Base-by-base conservation (phyloP, 345 rosid genomes). In the Erodium maritimum region DNA sequence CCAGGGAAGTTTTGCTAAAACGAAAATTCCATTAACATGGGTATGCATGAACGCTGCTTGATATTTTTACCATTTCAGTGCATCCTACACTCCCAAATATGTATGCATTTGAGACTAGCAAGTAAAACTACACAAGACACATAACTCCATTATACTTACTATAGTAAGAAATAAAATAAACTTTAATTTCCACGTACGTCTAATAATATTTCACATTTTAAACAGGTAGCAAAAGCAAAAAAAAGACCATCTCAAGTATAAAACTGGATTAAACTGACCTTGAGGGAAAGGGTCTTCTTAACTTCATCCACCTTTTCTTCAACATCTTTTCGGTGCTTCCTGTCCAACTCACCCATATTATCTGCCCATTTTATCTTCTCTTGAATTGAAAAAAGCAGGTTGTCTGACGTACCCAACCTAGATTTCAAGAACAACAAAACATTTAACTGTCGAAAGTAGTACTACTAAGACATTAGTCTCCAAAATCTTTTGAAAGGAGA, bases 311-410 rank as follows among this genome's bases (percentile, higher is more conserved):
- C 78, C 67, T 61, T 71, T 62, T 86, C 95, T 62, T 87, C 90
- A 6, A 84, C 79, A 54, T 90, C 99, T 80, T 87, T 90, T 18
- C 68, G 71, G 33, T 87, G 95, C 72, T 80, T 85, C 77, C 82
- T 85, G 78, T 90, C 95, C 70, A 69, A 59, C 58, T 90, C 99
- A 67, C 91, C 80, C 95, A 84, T 90, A n/a, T 67, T 71, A 76
- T 94, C 99, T 25, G 97, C 99, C 99, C 99, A 94, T 68, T 90
- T 94, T 61, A 94, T 85, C 82, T 85, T 90, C 75, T 94, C 96
- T 80, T 90, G 96, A 76, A 94, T 87, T 10, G 97, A 71, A 29
- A 76, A 69, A 19, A 94, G 96, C 54, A 90, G 80, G 70, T 75
- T 79, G 60, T 90, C 97, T 54, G 99, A 94, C 3, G 97, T 82